Evolutionary conservation across 208 protist species (phyloP), one percentile per base, ranked within the genome.

Genomic region (Leishmania gerbilli): DNA sequence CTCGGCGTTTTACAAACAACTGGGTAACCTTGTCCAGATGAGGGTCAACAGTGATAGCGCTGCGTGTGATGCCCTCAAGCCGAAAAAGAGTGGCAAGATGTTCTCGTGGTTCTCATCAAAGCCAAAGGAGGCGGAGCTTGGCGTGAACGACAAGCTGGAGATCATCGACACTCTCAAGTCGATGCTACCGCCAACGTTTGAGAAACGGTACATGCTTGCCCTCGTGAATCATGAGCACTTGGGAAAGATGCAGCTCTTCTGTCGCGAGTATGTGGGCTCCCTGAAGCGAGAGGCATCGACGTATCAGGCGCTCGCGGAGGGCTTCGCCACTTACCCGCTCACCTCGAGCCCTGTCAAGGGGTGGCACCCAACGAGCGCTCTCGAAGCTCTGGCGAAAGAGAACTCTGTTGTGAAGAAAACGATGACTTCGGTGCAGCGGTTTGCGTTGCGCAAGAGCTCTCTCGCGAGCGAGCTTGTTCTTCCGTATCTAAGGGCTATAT

Each of bases 51-150:
- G 78, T 76, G 84, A 87, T 21, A 45, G 15, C 21, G 74, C 83
- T 17, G 83, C 67, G 1, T 80, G 53, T 19, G 83, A 82, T 31
- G 75, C 72, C 17, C 74, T 85, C 17, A 81, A 69, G 56, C 82
- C 82, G 9, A 85, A 85, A 47, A 85, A 82, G 64, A 75, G 82
- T 34, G 77, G 71, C 1, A 82, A 62, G 45, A 69, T 85, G 37
- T 81, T 81, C n/a, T 85, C 82, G 15, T 85, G 82, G 82, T 81
- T 85, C 24, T 85, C 82, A 47, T 85, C 77, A 31, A 85, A 85
- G 55, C 77, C 71, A 49, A 85, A 82, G 55, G 82, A 85, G 31
- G n/a, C 74, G 21, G 82, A 85, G 53, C 65, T 80, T 2, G 77
- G 82, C 27, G 77, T 85, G 51, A 85, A 71, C 55, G 82, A 85